phyloP scores from a whole-genome alignment of 164 flowering plant species.

The Stephania cephalantha region DNA sequence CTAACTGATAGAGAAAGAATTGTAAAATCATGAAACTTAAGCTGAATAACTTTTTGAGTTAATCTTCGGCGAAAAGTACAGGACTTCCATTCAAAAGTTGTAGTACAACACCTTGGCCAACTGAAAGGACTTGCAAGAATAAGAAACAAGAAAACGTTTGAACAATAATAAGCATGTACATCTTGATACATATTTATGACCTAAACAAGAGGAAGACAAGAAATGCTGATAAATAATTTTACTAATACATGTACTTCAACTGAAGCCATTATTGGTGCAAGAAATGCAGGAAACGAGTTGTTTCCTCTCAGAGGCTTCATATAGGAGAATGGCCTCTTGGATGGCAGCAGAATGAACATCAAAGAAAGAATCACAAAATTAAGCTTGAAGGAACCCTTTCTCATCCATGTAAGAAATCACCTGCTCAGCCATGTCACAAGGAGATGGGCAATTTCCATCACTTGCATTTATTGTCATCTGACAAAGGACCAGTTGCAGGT shows the following conservation, averaged over 20 bases:
- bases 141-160: not conserved
- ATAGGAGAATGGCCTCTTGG: not conserved
- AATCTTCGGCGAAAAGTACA: too few species aligned
- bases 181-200: not conserved
- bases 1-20: too few species aligned
- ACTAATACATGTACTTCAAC: not conserved
- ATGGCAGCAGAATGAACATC: not conserved
- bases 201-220: not conserved
- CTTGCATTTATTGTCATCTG: slow-evolving; percentile 52
- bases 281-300: not conserved
- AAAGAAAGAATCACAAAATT: not conserved
- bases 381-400: slow-evolving; percentile 59
- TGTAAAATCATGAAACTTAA: too few species aligned
- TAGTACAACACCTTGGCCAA: not conserved
- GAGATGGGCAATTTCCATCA: slow-evolving; percentile 38
- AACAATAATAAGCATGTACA: not conserved
- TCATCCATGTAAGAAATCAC: slow-evolving; percentile 67
- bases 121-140: not conserved
- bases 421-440: slow-evolving; percentile 52
- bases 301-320: not conserved
- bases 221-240: not conserved
- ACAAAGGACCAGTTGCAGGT: not conserved
- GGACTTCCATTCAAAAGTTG: not conserved
- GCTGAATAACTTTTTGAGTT: too few species aligned
- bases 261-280: not conserved